Conservation (phyloP, 1,284 basidiomycete genomes). For the Puccinia coronata region DNA sequence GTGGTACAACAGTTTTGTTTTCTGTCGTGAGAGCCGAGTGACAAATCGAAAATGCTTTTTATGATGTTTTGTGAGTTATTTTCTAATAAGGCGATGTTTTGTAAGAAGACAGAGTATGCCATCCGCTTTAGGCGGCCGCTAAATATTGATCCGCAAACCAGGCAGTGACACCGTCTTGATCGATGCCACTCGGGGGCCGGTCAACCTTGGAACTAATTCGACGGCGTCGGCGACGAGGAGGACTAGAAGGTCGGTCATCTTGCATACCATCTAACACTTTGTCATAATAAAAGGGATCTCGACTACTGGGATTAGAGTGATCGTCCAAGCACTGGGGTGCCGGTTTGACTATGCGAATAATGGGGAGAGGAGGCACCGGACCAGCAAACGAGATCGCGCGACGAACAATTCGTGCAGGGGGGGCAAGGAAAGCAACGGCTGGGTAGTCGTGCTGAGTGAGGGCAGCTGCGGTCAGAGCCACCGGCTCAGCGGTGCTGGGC, state of each 20-base stretch:
- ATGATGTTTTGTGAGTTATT: too few species aligned
- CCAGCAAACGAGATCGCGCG: constrained; percentile 29
- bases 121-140: background rate
- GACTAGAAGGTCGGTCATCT: background rate
- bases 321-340: constrained; percentile 49
- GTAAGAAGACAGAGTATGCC: background rate
- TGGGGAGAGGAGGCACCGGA: background rate
- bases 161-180: constrained; percentile 24
- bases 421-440: constrained; percentile 20
- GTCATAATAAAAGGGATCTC: constrained; percentile 50
- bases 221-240: constrained; percentile 2
- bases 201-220: background rate
- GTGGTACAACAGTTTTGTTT: background rate
- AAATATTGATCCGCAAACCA: constrained; percentile 49
- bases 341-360: constrained; percentile 46
- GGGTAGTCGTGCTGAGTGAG: constrained; percentile 45
- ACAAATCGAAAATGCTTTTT: background rate
- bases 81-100: too few species aligned
- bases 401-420: constrained; percentile 6
- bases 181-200: background rate
- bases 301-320: constrained; percentile 47
- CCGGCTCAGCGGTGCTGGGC: background rate
- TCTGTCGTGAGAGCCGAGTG: background rate
- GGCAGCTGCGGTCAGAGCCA: constrained; percentile 26
- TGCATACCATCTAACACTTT: constrained; percentile 33